Conservation (phyloP, 495 filamentous ascomycete species). For the Penicillium tannophilum region DNA sequence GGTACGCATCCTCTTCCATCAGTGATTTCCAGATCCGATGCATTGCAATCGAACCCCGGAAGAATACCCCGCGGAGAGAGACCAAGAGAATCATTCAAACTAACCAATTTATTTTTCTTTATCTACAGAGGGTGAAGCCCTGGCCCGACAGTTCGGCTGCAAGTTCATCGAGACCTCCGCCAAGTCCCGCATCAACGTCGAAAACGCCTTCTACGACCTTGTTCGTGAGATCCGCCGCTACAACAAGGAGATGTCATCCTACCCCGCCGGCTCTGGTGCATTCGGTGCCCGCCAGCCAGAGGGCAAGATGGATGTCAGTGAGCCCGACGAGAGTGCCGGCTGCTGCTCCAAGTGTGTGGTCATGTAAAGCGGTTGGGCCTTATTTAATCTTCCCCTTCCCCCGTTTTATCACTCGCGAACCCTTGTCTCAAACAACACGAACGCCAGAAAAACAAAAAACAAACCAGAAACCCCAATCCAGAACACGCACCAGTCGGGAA, state of each 20-base stretch:
- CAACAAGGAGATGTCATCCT: constrained; percentile 94
- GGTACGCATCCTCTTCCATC: constrained; percentile 57
- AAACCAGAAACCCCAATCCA: constrained; percentile 1
- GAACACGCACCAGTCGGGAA: constrained; percentile 1
- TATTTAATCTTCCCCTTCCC: background rate
- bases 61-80: background rate
- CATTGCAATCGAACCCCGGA: background rate
- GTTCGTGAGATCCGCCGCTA: constrained; percentile 96
- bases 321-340: constrained; percentile 67
- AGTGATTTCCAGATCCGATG: background rate
- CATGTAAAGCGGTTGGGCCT: constrained; percentile 64
- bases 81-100: background rate
- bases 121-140: constrained; percentile 78
- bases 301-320: constrained; percentile 76
- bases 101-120: constrained; percentile 2
- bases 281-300: constrained; percentile 63
- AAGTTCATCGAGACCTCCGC: constrained; percentile 99
- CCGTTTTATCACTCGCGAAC: constrained; percentile 1
- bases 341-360: constrained; percentile 88
- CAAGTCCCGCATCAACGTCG: constrained; percentile 96
- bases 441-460: constrained; percentile 4
- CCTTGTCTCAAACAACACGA: constrained; percentile 3
- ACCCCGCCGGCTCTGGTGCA: constrained; percentile 66
- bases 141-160: constrained; percentile 87
- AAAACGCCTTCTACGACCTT: constrained; percentile 97